These are phyloP conservation scores for Trametes hirsuta DNA, from an alignment of 1,284 basidiomycete genomes.

Conservation along the genomic window DNA sequence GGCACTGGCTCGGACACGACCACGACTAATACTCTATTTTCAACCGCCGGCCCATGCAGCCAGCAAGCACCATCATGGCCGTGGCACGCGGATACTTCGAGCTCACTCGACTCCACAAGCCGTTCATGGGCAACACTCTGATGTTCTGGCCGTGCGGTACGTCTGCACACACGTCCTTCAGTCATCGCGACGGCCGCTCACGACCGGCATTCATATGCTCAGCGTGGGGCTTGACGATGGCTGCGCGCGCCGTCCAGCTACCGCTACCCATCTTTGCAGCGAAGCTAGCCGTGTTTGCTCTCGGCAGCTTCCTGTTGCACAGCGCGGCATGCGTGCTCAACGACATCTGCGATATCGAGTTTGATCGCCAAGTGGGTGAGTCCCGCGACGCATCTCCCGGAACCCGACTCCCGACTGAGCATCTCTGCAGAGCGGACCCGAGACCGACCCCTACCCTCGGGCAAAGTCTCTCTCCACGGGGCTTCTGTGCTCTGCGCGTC, in stretches of 20 bases:
- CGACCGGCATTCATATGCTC: neutral
- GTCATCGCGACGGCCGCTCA: neutral
- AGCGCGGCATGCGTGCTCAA: constrained; percentile 39
- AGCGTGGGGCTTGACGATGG: constrained; percentile 34
- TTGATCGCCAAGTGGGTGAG: constrained; percentile 42
- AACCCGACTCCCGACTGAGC: neutral
- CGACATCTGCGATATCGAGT: constrained; percentile 45
- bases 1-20: neutral
- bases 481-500: constrained; percentile 46
- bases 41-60: neutral
- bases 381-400: neutral
- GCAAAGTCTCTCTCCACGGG: constrained; percentile 43
- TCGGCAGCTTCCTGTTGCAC: constrained; percentile 34
- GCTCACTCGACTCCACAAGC: constrained; percentile 37
- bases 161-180: neutral
- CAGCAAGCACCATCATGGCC: neutral
- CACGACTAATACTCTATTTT: neutral
- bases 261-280: constrained; percentile 17
- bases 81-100: constrained; percentile 27
- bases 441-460: constrained; percentile 50
- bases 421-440: constrained; percentile 28
- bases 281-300: constrained; percentile 25
- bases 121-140: constrained; percentile 35
- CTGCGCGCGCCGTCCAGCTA: constrained; percentile 25
- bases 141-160: constrained; percentile 40